phyloP scores from a whole-genome alignment of 192 early-diverging fungal genomes.

The Backusella circina region DNA sequence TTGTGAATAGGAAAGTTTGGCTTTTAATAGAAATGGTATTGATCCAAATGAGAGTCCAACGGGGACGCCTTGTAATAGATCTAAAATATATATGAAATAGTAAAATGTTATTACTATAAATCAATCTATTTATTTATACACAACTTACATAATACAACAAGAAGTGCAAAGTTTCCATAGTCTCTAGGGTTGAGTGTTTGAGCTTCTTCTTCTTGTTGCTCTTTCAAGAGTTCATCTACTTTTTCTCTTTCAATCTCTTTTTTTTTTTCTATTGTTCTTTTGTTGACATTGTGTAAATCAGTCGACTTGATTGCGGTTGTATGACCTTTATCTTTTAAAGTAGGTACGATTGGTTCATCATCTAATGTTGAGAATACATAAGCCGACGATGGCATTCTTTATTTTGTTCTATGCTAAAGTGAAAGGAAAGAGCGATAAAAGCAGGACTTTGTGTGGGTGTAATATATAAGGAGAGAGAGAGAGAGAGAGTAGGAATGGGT shows the following conservation, averaged over 20 bases:
- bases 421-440: too few species aligned
- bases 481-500: too few species aligned
- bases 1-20: slow-evolving; percentile 87
- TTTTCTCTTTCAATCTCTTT: slow-evolving; percentile 18
- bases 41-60: slow-evolving; percentile 88
- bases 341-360: slow-evolving; percentile 77
- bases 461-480: too few species aligned
- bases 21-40: slow-evolving; percentile 93
- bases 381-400: slow-evolving; percentile 38
- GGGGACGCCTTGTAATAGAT: slow-evolving; percentile 94
- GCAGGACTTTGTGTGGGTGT: too few species aligned
- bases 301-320: slow-evolving; percentile 72
- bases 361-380: slow-evolving; percentile 41
- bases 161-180: slow-evolving; percentile 44
- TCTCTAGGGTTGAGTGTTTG: slow-evolving; percentile 18
- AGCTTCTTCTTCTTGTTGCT: not conserved
- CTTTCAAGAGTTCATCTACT: not conserved
- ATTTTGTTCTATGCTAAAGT: slow-evolving; percentile 21
- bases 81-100: not conserved
- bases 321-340: slow-evolving; percentile 72
- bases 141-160: slow-evolving; percentile 53
- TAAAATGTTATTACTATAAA: not conserved
- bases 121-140: not conserved
- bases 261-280: not conserved
- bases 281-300: slow-evolving; percentile 22